Conservation (phyloP, 331 rosid genomes). For the Quercus tomentella region DNA sequence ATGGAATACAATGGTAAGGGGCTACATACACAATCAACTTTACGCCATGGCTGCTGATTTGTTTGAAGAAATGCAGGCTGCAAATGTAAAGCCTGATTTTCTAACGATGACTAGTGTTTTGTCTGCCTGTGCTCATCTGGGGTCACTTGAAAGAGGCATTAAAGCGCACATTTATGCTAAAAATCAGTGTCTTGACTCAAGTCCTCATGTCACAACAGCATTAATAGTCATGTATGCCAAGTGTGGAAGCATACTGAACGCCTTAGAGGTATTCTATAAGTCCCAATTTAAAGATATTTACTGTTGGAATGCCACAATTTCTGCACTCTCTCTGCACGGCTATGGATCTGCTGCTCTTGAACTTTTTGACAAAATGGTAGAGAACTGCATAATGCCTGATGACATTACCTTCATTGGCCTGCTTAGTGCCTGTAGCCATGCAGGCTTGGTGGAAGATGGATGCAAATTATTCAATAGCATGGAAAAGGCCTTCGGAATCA, state of each 20-base stretch:
- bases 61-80: constrained; percentile 18
- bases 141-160: constrained; percentile 19
- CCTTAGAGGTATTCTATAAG: constrained; percentile 27
- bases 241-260: constrained; percentile 21
- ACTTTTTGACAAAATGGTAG: constrained; percentile 21
- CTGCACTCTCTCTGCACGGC: constrained; percentile 28
- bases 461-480: constrained; percentile 13
- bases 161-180: constrained; percentile 9
- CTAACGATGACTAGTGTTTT: constrained; percentile 17
- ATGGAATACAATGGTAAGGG: constrained; percentile 29
- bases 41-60: constrained; percentile 11
- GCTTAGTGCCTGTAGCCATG: constrained; percentile 33
- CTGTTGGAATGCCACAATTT: constrained; percentile 33
- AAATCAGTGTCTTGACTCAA: constrained; percentile 1
- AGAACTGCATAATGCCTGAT: constrained; percentile 18
- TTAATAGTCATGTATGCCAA: constrained; percentile 33
- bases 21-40: constrained; percentile 14
- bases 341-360: constrained; percentile 13
- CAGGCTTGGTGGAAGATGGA: constrained; percentile 29
- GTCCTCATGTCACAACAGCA: constrained; percentile 29
- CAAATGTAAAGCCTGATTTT: constrained; percentile 17
- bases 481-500: constrained; percentile 12
- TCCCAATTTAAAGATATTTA: constrained; percentile 16
- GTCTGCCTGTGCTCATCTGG: constrained; percentile 28
- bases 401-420: constrained; percentile 32